These are phyloP conservation scores for Trichoderma endophyticum DNA, from an alignment of 2,329 filamentous ascomycete genomes.

Conservation along the genomic window DNA sequence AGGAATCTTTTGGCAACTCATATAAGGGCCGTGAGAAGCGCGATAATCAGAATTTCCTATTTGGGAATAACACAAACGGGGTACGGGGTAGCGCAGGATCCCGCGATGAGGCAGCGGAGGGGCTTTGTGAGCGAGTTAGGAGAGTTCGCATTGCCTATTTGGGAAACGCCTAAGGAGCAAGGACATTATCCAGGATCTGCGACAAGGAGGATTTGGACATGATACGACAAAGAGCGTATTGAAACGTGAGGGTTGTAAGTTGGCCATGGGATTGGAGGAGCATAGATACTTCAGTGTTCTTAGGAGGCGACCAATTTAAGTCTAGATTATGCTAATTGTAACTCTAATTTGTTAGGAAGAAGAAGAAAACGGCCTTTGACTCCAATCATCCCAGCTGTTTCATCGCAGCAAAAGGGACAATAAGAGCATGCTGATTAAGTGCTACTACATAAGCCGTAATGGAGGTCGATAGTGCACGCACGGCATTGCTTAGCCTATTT, in stretches of 20 bases:
- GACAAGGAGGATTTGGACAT: neutral
- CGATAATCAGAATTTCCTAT: conserved; percentile 14
- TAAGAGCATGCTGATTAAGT: neutral
- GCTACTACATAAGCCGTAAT: neutral
- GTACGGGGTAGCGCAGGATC: neutral
- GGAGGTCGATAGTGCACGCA: neutral
- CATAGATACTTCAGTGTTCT: neutral
- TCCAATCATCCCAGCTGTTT: neutral
- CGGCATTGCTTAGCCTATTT: neutral
- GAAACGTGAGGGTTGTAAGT: neutral
- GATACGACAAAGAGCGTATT: neutral
- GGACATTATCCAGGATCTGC: neutral
- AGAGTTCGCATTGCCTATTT: neutral
- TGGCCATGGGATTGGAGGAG: neutral
- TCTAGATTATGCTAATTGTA: neutral
- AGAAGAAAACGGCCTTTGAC: neutral
- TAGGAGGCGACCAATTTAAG: neutral
- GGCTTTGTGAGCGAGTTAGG: neutral
- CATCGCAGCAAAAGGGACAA: neutral
- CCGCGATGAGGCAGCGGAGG: neutral
- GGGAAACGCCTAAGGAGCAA: neutral
- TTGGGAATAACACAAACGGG: neutral
- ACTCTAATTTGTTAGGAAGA: neutral
- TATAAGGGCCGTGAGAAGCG: neutral
- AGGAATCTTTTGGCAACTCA: conserved; percentile 2